These are phyloP conservation scores for Sparassis latifolia DNA, from an alignment of 1,284 basidiomycete species.

Conservation along the genomic window DNA sequence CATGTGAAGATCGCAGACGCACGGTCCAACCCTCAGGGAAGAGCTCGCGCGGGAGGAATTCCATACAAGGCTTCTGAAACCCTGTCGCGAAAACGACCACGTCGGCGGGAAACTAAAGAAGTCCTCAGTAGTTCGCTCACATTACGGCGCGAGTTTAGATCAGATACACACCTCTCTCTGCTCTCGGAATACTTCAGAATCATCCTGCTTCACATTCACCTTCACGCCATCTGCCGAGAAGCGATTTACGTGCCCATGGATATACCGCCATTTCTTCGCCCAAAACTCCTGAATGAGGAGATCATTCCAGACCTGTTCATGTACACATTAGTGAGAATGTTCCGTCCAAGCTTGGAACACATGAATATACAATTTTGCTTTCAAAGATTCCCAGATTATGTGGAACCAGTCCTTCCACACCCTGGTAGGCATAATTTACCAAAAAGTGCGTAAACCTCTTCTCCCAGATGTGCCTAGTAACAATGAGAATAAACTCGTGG, in stretches of 20 bases:
- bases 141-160: too few relatives aligned
- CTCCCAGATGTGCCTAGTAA: slow-evolving; percentile 52
- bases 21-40: slow-evolving; percentile 54
- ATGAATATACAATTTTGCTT: slow-evolving; percentile 37
- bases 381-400: slow-evolving; percentile 38
- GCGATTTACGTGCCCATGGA: slow-evolving; percentile 15
- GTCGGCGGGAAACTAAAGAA: slow-evolving; percentile 44
- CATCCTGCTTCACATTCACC: too few relatives aligned
- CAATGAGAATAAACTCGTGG: too few relatives aligned
- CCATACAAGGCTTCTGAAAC: slow-evolving; percentile 48
- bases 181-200: too few relatives aligned
- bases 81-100: slow-evolving; percentile 59
- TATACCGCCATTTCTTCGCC: slow-evolving; percentile 40
- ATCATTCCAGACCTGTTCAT: background rate
- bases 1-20: slow-evolving; percentile 4
- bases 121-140: too few relatives aligned
- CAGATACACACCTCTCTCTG: too few relatives aligned
- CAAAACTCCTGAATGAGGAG: slow-evolving; percentile 16
- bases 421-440: slow-evolving; percentile 54
- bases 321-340: too few relatives aligned
- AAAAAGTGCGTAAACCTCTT: slow-evolving; percentile 37
- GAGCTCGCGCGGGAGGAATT: slow-evolving; percentile 50
- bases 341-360: too few relatives aligned
- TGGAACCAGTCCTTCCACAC: slow-evolving; percentile 42
- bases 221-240: background rate